Percentiles rank a stretch among this genome's conserved stretches.
Evolutionary conservation across 305 asterid genomes (phyloP).

Genomic region (Ilex paraguariensis): DNA sequence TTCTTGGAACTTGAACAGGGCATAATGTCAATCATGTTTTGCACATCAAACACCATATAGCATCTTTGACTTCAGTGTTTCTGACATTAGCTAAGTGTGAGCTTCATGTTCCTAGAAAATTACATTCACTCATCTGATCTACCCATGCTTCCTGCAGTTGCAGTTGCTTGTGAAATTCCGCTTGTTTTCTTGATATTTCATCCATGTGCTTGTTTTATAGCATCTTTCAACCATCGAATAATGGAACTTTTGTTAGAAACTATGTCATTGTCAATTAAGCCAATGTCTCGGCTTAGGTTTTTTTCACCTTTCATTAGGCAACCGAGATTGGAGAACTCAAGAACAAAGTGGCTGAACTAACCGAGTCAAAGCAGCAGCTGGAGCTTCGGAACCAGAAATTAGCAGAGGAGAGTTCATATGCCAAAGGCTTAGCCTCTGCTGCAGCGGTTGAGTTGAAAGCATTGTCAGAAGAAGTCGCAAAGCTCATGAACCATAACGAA

Average conservation of each 20-base stretch:
- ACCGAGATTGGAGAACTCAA: slow-evolving; percentile 63
- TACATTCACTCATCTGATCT: neutral
- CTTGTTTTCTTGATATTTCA: too few relatives aligned
- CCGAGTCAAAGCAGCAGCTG: slow-evolving; percentile 59
- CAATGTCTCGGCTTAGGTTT: slow-evolving; percentile 14
- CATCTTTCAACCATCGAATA: too few relatives aligned
- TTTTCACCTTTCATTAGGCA: slow-evolving; percentile 39
- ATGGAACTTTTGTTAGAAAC: neutral
- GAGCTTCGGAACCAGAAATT: slow-evolving; percentile 83
- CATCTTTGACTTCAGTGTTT: too few relatives aligned
- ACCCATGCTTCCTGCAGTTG: neutral
- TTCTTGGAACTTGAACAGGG: too few relatives aligned
- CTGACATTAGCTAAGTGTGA: neutral
- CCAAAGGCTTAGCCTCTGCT: slow-evolving; percentile 97
- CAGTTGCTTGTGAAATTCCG: neutral
- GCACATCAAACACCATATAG: too few relatives aligned
- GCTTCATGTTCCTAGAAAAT: too few relatives aligned
- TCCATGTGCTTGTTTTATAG: neutral
- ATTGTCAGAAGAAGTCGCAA: slow-evolving; percentile 92
- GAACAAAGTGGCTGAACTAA: slow-evolving; percentile 44
- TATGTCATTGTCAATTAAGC: neutral
- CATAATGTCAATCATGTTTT: too few relatives aligned
- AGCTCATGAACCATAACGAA: slow-evolving; percentile 91
- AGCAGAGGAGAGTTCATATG: slow-evolving; percentile 91
- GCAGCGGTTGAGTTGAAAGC: slow-evolving; percentile 98